Base-by-base conservation (phyloP, 805 yeast species). In the Maudiozyma saulgeensis region DNA sequence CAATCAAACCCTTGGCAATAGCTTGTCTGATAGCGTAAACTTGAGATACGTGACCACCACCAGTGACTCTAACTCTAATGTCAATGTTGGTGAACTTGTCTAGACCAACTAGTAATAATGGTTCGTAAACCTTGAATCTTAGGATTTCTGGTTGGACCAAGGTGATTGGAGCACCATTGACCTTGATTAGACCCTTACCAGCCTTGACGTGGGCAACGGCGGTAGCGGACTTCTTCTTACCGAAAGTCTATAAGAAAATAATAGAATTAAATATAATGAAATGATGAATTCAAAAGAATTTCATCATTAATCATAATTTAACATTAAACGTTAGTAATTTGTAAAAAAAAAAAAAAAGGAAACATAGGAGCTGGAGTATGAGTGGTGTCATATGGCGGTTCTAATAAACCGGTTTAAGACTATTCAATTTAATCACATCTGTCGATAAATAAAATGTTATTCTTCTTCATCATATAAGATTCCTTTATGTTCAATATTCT, bases 1-100 rank as follows among this genome's bases (percentile, higher is more conserved):
- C 98, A 75, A 93, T 87, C 73, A 93, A 83, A 77, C 99, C 99
- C 82, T 93, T 93, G 70, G 99, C 98, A 75, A 93, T 87, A 62
- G 99, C 99, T 76, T 93, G 99, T 83, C 99, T 91, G 79, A 93
- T 93, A 67, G 99, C 99, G 82, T 93, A 93, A 64, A 93, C 95
- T 82, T 93, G 99, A 61, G 98, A 91, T 66, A 91, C 97, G 85
- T 93, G 99, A 81, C 99, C 99, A 89, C 99, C 99, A 78, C 99
- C 99, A 73, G 96, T 82, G 72, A 93, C 98, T 77, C 93, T 84
- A 73, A 93, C 95, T 82, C 98, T 91, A 80, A 93, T 88, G 79
- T 93, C 99, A 69, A 93, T 84, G 82, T 84, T 83, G 76, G 95
- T 91, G 80, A 89, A 93, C 80, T 93, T 93, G 83, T 93, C 98